These are phyloP conservation scores for Coemansia interrupta DNA, from an alignment of 192 early-diverging fungal genomes.

Conservation along the genomic window DNA sequence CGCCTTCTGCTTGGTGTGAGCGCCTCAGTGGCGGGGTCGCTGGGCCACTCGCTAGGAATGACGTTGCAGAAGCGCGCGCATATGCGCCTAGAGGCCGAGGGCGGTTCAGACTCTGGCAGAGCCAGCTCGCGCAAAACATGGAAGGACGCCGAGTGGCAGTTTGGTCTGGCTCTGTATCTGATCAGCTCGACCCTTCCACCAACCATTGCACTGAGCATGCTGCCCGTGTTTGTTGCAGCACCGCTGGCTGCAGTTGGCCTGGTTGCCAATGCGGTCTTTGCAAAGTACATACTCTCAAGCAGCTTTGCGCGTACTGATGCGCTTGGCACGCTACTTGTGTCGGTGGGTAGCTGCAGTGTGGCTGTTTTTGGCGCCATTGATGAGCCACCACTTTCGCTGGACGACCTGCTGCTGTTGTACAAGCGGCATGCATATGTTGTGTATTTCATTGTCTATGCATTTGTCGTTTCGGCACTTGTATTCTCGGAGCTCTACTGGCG, in stretches of 20 bases:
- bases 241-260: constrained; percentile 71
- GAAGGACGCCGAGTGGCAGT: constrained; percentile 62
- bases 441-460: constrained; percentile 60
- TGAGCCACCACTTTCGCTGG: constrained; percentile 66
- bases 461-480: constrained; percentile 53
- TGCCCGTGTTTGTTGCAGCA: constrained; percentile 74
- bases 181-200: constrained; percentile 68
- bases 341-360: constrained; percentile 63
- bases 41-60: constrained; percentile 71
- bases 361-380: constrained; percentile 72
- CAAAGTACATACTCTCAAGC: constrained; percentile 60
- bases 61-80: constrained; percentile 75
- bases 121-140: constrained; percentile 12
- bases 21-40: constrained; percentile 62
- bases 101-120: not conserved
- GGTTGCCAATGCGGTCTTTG: constrained; percentile 75
- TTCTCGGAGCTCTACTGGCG: constrained; percentile 47
- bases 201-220: constrained; percentile 67
- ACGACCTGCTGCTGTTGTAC: constrained; percentile 63
- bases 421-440: constrained; percentile 63
- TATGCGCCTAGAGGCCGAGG: constrained; percentile 30
- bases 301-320: constrained; percentile 60
- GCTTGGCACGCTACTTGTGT: constrained; percentile 64
- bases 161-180: constrained; percentile 64
- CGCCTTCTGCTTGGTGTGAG: constrained; percentile 55